Evolutionary conservation across 148 eudicot genomes (phyloP), one percentile per base, ranked within the genome.

Genomic region (Rhododendron mucronatum): DNA sequence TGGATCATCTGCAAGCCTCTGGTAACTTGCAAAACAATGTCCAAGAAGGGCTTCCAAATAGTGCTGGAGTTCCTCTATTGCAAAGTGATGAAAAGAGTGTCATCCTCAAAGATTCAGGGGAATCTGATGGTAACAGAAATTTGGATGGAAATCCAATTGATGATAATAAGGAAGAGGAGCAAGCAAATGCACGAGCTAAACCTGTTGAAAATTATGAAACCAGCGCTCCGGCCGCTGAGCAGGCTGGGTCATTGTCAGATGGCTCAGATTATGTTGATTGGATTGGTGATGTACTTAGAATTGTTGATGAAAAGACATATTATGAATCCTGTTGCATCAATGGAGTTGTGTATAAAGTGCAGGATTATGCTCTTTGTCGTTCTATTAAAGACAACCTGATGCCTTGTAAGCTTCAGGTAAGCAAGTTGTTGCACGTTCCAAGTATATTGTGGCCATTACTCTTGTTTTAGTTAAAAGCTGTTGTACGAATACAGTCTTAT

Each of bases 291-390:
- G 83, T 82, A 82, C 86, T 91, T 84, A 78, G 88, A 80, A 90
- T 87, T 80, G 89, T 89, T 80, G 95, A 91, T 78, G 90, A 92
- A 51, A 97, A 91, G 87, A 90, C 91, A 67, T 91, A 88, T 89
- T 97, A 94, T 83, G 89, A 87, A 55, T 95, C 98, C 74, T 95
- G 95, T 88, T 86, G 94, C 87, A 87, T 94, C 74, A 92, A 91
- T 85, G 98, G 94, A 81, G 89, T 86, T 48, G 86, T 91, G 35
- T 94, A 93, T 83, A 88, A 90, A 87, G 88, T 92, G 84, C 89
- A 87, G 81, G 95, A 95, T 87, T 91, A 93, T 92, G 96, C 90
- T 65, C 93, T 94, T 86, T 88, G 89, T 82, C 88, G 87, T 28
- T 90, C 87, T 79, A 85, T 84, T 71, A 81, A 88, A 77, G 92